phyloP scores from a whole-genome alignment of 805 yeast genomes.

The Saitoella complicata region DNA sequence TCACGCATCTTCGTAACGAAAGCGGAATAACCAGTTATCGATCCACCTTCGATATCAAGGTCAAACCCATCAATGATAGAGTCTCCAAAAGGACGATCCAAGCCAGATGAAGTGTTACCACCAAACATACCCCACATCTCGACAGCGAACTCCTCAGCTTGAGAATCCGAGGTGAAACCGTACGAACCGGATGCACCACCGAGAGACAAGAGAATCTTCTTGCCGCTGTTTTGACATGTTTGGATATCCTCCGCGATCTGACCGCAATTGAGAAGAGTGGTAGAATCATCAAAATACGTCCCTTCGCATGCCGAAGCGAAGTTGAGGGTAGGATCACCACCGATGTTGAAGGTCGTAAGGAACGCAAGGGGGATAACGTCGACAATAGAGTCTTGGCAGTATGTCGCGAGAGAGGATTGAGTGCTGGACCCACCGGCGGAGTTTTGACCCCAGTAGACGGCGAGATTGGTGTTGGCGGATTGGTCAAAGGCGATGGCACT shows the following conservation, averaged over 20 bases:
- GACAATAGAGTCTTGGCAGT: conserved; percentile 50
- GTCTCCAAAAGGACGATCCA: conserved; percentile 44
- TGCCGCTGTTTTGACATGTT: conserved; percentile 65
- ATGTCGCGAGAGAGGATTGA: conserved; percentile 31
- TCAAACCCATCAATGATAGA: conserved; percentile 75
- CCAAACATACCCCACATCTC: conserved; percentile 40
- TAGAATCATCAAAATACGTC: neutral
- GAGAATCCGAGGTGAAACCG: conserved; percentile 34
- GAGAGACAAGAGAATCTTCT: conserved; percentile 58
- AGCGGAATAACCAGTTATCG: conserved; percentile 49
- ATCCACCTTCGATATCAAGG: conserved; percentile 44
- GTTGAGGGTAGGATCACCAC: conserved; percentile 14
- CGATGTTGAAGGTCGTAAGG: conserved; percentile 30
- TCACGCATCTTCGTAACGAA: conserved; percentile 35
- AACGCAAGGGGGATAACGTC: conserved; percentile 56
- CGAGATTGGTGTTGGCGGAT: conserved; percentile 40
- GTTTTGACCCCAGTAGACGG: conserved; percentile 80
- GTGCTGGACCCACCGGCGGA: conserved; percentile 34
- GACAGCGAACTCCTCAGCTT: conserved; percentile 43
- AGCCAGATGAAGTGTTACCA: conserved; percentile 28
- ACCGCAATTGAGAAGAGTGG: conserved; percentile 28
- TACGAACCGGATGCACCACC: conserved; percentile 55
- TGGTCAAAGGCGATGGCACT: conserved; percentile 10
- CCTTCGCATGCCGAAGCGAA: neutral
- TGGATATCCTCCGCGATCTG: conserved; percentile 39